phyloP scores from a whole-genome alignment of 176 grass and related monocot species.

The Stipa capillata region DNA sequence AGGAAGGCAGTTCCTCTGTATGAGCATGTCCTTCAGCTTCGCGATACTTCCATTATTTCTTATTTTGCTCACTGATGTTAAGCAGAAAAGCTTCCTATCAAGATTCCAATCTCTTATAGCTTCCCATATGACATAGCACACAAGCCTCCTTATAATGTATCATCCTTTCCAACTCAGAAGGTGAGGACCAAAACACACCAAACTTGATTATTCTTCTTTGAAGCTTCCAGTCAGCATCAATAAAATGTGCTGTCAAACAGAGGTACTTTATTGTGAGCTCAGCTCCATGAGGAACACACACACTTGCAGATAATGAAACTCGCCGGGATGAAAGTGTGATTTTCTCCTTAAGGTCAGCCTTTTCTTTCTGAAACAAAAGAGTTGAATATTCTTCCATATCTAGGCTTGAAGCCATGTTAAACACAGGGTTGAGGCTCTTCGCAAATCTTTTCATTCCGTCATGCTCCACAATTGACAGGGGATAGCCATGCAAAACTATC shows the following conservation, averaged over 20 bases:
- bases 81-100: conserved; percentile 38
- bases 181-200: conserved; percentile 33
- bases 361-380: conserved; percentile 47
- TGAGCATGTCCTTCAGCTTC: conserved; percentile 34
- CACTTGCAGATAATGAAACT: conserved; percentile 45
- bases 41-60: not conserved
- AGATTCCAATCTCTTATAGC: conserved; percentile 57
- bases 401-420: conserved; percentile 46
- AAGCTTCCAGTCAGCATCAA: conserved; percentile 45
- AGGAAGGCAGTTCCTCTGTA: conserved; percentile 20
- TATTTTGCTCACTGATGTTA: conserved; percentile 29
- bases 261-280: conserved; percentile 37
- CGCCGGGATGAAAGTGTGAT: conserved; percentile 22
- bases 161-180: conserved; percentile 41
- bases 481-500: conserved; percentile 46
- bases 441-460: conserved; percentile 50
- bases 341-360: conserved; percentile 47
- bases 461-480: conserved; percentile 45
- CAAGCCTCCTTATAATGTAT: conserved; percentile 31
- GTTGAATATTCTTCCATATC: conserved; percentile 44
- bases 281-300: conserved; percentile 30
- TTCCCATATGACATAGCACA: conserved; percentile 34
- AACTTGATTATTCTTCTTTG: conserved; percentile 49
- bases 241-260: conserved; percentile 37
- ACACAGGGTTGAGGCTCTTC: conserved; percentile 36